Percentiles rank a stretch among this genome's conserved stretches.
These are phyloP conservation scores for Dioszegia crocea DNA, from an alignment of 768 basidiomycete species.

Conservation along the genomic window DNA sequence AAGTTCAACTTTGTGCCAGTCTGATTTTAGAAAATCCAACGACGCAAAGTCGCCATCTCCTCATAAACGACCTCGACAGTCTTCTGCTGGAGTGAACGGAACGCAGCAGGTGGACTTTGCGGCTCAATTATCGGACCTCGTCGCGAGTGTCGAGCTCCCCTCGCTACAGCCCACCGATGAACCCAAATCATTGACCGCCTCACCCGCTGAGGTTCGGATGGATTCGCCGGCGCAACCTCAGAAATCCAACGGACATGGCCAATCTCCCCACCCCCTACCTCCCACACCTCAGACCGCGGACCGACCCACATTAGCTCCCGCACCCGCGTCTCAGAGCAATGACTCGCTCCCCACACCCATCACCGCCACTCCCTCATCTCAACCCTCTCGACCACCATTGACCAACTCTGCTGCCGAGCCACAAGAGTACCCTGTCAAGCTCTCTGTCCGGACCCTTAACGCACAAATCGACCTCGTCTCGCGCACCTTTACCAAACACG, in stretches of 20 bases:
- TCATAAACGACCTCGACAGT: conserved; percentile 18
- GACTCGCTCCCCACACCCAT: conserved; percentile 21
- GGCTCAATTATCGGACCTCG: conserved; percentile 3
- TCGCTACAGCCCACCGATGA: background rate
- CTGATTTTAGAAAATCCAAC: no score
- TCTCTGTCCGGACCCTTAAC: conserved; percentile 24
- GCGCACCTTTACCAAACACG: conserved; percentile 25
- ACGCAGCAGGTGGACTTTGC: conserved; percentile 1
- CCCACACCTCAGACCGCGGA: conserved; percentile 15
- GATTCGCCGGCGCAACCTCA: no score
- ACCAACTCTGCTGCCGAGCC: conserved; percentile 41
- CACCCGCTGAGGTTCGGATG: no score
- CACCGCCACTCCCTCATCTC: conserved; percentile 15
- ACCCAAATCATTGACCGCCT: background rate
- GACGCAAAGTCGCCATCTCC: no score
- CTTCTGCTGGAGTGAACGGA: background rate
- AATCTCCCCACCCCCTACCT: background rate
- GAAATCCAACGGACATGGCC: background rate
- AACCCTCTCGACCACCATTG: conserved; percentile 21
- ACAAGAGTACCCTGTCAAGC: conserved; percentile 33
- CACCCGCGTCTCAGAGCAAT: background rate
- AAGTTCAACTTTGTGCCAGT: no score
- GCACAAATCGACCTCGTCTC: conserved; percentile 23
- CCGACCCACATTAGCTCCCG: background rate
- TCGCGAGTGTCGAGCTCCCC: background rate